Evolutionary conservation across 441 rosid genomes (phyloP), one percentile per base, ranked within the genome.

Genomic region (Daphne laureola): DNA sequence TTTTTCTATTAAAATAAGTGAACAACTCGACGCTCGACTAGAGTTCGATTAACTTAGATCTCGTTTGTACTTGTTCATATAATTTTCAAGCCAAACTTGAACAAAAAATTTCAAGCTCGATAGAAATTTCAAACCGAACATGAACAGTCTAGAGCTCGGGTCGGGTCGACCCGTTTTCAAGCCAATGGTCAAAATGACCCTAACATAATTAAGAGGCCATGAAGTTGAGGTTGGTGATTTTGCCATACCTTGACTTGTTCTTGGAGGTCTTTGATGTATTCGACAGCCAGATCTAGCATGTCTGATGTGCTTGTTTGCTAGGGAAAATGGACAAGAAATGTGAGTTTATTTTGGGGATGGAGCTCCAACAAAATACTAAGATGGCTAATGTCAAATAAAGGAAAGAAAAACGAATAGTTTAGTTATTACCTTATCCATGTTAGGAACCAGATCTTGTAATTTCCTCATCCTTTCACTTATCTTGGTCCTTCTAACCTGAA

Each of bases 231-330:
- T 12, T 21, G 38, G 7, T 31, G 9, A 31, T 1, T 6, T 4
- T 31, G 11, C 38, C 38, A 16, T 71, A 80, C 94, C 82, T 77
- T 66, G 56, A 83, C 80, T n/a, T 80, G 76, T 57, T 59, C 70
- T 58, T 86, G 94, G 54, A 86, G 87, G 14, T 83, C 90, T 69
- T 81, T 86, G 51, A 86, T 83, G 76, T 86, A 86, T 57, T 86
- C 87, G 40, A 83, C 94, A 7, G 94, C 90, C 69, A 81, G 72
- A 67, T 86, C 94, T 67, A 86, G 61, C 94, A 86, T 86, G 67
- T 79, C 87, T 8, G 94, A 47, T 17, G 90, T 86, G 78, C 78
- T 86, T 14, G 87, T 86, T 79, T 86, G 94, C 94, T 86, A 74
- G 12, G 21, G 46, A 52, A 52, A 17, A 14, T 49, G 51, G 21